A percentile compares a stretch with the other conserved stretches of the same genome.
phyloP scores from a whole-genome alignment of 352 stramenopile genomes.

The Pythium dissimile region DNA sequence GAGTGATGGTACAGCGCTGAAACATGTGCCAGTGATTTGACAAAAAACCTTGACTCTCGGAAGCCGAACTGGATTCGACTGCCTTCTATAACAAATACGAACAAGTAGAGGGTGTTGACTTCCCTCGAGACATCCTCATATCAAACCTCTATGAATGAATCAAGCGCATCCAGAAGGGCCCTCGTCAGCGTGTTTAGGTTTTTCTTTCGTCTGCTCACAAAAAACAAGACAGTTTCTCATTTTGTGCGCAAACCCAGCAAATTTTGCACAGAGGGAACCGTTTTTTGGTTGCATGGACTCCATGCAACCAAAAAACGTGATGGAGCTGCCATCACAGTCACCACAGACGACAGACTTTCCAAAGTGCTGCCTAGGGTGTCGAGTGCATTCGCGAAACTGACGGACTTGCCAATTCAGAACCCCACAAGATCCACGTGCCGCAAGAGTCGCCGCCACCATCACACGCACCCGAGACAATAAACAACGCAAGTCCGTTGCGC shows the following conservation, averaged over 20 bases:
- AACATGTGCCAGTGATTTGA: neutral
- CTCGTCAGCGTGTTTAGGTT: conserved; percentile 18
- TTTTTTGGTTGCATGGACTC: too few species aligned
- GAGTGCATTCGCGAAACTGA: too few species aligned
- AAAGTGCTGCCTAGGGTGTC: conserved; percentile 1
- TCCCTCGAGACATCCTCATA: too few species aligned
- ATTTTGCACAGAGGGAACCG: conserved; percentile 6
- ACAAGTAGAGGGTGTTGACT: too few species aligned
- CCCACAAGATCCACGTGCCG: neutral
- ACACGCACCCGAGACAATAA: neutral
- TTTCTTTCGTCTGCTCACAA: conserved; percentile 14
- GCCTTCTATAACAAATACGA: neutral
- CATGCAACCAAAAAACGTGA: too few species aligned
- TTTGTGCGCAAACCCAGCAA: conserved; percentile 6
- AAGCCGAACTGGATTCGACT: neutral
- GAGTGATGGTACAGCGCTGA: neutral
- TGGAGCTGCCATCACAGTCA: neutral
- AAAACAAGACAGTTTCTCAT: conserved; percentile 17
- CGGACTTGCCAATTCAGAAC: too few species aligned
- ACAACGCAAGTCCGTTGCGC: too few species aligned
- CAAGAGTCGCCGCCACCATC: neutral
- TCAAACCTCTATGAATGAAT: neutral
- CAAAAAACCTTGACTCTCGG: conserved; percentile 9
- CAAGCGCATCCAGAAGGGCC: neutral
- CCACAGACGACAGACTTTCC: conserved; percentile 5